These are phyloP conservation scores for Yarrowia porcina DNA, from an alignment of 805 yeast genomes.

Conservation along the genomic window DNA sequence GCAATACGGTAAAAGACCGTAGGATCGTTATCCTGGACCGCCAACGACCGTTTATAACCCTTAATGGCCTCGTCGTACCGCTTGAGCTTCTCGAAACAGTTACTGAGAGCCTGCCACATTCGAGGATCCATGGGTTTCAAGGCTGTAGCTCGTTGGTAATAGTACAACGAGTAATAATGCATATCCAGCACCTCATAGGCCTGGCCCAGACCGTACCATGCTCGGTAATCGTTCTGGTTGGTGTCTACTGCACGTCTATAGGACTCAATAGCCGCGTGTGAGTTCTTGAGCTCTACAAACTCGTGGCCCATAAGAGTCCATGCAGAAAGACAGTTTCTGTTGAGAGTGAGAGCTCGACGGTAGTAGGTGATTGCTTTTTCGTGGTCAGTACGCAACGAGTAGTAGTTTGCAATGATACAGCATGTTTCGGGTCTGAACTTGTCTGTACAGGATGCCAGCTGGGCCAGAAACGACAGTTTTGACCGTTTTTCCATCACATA, in stretches of 20 bases:
- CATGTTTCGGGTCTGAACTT: constrained; percentile 91
- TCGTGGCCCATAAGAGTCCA: constrained; percentile 99
- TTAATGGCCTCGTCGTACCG: constrained; percentile 71
- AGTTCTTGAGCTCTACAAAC: constrained; percentile 90
- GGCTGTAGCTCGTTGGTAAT: constrained; percentile 86
- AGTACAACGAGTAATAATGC: constrained; percentile 88
- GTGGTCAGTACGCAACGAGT: constrained; percentile 87
- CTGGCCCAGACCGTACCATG: constrained; percentile 98
- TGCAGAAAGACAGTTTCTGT: constrained; percentile 77
- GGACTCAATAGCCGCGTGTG: constrained; percentile 96
- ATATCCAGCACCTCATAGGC: constrained; percentile 95
- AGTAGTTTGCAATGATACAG: constrained; percentile 89
- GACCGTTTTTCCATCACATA: constrained; percentile 89
- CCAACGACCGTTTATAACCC: constrained; percentile 75
- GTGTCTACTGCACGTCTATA: constrained; percentile 91
- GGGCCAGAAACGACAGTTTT: constrained; percentile 82
- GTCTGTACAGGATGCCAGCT: constrained; percentile 75
- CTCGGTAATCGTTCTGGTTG: constrained; percentile 82
- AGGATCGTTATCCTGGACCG: constrained; percentile 54
- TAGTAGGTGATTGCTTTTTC: constrained; percentile 93
- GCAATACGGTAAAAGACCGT: constrained; percentile 66
- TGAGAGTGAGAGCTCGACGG: constrained; percentile 79
- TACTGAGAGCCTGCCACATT: constrained; percentile 95
- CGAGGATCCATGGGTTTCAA: constrained; percentile 85
- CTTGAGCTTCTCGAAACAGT: constrained; percentile 77